These are phyloP conservation scores for Capsicum rhomboideum DNA, from an alignment of 257 asterid genomes.

Conservation along the genomic window DNA sequence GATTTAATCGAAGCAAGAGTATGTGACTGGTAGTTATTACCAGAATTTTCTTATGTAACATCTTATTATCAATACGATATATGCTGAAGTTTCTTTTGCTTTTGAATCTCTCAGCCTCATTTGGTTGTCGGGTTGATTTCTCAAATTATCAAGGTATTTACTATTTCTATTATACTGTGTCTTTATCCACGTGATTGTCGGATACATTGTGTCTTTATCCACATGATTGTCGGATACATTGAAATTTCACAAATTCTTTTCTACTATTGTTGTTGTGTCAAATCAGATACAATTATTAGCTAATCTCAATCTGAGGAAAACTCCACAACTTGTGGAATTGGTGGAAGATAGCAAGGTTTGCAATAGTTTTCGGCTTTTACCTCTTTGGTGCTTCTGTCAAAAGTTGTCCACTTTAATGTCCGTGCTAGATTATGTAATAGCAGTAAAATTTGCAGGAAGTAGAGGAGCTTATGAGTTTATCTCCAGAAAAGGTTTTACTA, in stretches of 20 bases:
- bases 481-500: conserved; percentile 73
- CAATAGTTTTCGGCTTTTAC: conserved; percentile 1
- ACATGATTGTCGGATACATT: background rate
- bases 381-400: background rate
- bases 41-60: background rate
- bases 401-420: background rate
- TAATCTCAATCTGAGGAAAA: conserved; percentile 76
- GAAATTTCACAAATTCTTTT: background rate
- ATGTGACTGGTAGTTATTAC: conserved; percentile 11
- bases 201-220: no score
- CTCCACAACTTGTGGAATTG: conserved; percentile 85
- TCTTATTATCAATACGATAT: background rate
- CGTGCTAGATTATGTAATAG: background rate
- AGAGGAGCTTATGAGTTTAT: conserved; percentile 71
- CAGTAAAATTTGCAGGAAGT: conserved; percentile 39
- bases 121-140: conserved; percentile 76
- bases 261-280: background rate
- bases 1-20: conserved; percentile 87
- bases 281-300: conserved; percentile 80
- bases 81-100: background rate
- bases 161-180: background rate
- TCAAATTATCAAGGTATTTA: conserved; percentile 78
- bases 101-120: conserved; percentile 58
- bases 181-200: background rate
- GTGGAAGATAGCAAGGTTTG: conserved; percentile 76